These are phyloP conservation scores for Penicillium occitanis DNA, from an alignment of 2,329 filamentous ascomycete species.

Conservation along the genomic window DNA sequence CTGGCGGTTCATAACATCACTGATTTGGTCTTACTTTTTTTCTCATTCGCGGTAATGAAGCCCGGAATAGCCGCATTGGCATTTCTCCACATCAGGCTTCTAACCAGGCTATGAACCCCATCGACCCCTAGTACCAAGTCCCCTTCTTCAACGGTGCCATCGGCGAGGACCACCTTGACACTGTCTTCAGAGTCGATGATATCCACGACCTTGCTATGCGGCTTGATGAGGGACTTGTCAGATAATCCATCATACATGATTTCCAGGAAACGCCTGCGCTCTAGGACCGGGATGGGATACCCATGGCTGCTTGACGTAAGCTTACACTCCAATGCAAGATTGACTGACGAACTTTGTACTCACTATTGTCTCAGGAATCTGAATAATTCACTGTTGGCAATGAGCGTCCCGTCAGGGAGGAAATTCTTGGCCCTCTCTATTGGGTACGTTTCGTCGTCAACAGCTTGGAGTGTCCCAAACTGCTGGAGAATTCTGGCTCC, in stretches of 20 bases:
- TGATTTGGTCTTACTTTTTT: neutral
- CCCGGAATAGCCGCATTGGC: neutral
- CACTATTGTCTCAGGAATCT: too few relatives aligned
- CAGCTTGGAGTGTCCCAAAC: neutral
- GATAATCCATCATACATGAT: neutral
- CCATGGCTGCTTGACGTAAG: neutral
- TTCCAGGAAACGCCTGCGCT: neutral
- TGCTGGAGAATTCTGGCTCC: neutral
- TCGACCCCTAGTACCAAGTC: neutral
- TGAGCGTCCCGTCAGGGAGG: neutral
- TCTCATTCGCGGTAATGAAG: neutral
- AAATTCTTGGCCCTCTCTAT: neutral
- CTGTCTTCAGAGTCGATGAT: neutral
- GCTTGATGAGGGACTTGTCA: neutral
- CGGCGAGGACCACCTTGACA: neutral
- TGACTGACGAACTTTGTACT: too few relatives aligned
- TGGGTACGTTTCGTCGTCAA: neutral
- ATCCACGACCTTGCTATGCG: neutral
- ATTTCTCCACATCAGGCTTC: neutral
- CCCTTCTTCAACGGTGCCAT: neutral
- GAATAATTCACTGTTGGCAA: neutral
- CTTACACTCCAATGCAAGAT: too few relatives aligned
- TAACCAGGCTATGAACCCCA: neutral
- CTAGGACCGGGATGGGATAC: neutral
- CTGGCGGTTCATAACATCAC: too few relatives aligned